Conservation (phyloP, 768 basidiomycete species). For the Pleurotus sapidus region DNA sequence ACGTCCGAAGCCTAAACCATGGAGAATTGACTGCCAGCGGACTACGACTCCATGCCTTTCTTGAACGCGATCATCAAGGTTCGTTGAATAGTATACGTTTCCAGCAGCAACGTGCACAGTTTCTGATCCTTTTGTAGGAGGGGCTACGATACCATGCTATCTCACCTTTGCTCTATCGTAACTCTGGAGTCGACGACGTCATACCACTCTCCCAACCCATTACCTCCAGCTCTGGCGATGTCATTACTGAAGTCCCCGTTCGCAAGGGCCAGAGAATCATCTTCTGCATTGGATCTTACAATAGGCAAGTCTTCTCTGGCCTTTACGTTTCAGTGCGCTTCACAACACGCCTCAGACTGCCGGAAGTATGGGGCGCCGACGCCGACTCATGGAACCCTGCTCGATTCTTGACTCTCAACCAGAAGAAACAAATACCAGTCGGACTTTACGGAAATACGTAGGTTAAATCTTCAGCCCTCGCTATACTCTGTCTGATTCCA, state of each 20-base stretch:
- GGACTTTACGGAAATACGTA: conserved; percentile 32
- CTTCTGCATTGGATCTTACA: conserved; percentile 24
- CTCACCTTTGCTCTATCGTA: conserved; percentile 15
- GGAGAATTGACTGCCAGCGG: conserved; percentile 38
- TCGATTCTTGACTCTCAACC: conserved; percentile 31
- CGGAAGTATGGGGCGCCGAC: conserved; percentile 37
- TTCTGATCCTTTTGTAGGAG: conserved; percentile 19
- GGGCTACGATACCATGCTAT: conserved; percentile 26
- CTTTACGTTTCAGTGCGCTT: no score
- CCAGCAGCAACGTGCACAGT: background rate
- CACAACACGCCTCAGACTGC: conserved; percentile 14
- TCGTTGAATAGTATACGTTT: conserved; percentile 2
- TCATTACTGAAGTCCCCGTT: conserved; percentile 32
- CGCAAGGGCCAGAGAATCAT: conserved; percentile 38
- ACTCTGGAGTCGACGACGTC: conserved; percentile 9
- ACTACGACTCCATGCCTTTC: conserved; percentile 51
- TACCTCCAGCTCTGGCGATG: conserved; percentile 29
- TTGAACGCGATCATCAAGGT: conserved; percentile 45
- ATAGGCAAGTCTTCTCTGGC: background rate
- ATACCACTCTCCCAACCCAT: conserved; percentile 46
- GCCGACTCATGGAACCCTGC: conserved; percentile 37
- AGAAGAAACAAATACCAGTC: conserved; percentile 24
- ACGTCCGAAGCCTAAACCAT: conserved; percentile 24
- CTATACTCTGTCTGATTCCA: no score
- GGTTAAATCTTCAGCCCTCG: conserved; percentile 7